Conservation (phyloP, 2,329 filamentous ascomycete species). For the Microcyclospora tardicrescens region DNA sequence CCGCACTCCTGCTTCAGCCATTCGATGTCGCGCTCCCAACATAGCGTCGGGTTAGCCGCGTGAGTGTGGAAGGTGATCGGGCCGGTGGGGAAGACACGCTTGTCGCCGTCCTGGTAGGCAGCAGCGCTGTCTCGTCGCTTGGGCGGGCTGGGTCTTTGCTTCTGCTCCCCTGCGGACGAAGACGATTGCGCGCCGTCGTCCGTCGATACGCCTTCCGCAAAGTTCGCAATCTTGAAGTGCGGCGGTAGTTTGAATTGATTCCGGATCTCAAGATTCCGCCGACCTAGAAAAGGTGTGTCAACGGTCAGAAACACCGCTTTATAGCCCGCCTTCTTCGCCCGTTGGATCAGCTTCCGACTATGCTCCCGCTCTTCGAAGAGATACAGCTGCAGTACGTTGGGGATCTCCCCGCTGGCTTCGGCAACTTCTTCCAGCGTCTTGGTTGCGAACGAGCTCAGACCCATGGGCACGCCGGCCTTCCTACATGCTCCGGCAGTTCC, state of each 20-base stretch:
- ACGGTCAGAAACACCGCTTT: conserved; percentile 46
- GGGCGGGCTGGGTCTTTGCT: conserved; percentile 4
- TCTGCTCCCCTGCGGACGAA: conserved; percentile 4
- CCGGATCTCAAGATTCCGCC: conserved; percentile 41
- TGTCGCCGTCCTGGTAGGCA: conserved; percentile 19
- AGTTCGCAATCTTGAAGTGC: conserved; percentile 25
- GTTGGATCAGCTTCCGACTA: conserved; percentile 29
- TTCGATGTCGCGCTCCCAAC: conserved; percentile 38
- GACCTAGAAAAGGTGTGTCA: conserved; percentile 42
- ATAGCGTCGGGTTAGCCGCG: conserved; percentile 27
- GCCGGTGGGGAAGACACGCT: conserved; percentile 20
- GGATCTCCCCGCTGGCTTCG: conserved; percentile 28
- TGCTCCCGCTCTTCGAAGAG: conserved; percentile 40
- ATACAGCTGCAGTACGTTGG: conserved; percentile 43
- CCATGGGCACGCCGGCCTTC: conserved; percentile 34
- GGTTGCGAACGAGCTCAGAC: conserved; percentile 37
- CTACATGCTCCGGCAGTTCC: conserved; percentile 38
- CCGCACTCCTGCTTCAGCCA: conserved; percentile 34
- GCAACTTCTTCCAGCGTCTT: conserved; percentile 40
- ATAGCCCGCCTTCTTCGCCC: conserved; percentile 32
- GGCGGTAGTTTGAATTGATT: conserved; percentile 36
- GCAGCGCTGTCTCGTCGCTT: conserved; percentile 10
- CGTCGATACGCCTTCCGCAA: conserved; percentile 15
- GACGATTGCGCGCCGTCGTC: conserved; percentile 6
- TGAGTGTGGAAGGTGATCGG: conserved; percentile 29